A percentile compares a stretch with the other conserved stretches of the same genome.
Evolutionary conservation across 2,329 filamentous ascomycete genomes (phyloP).

Genomic region (Gliomastix tumulicola): DNA sequence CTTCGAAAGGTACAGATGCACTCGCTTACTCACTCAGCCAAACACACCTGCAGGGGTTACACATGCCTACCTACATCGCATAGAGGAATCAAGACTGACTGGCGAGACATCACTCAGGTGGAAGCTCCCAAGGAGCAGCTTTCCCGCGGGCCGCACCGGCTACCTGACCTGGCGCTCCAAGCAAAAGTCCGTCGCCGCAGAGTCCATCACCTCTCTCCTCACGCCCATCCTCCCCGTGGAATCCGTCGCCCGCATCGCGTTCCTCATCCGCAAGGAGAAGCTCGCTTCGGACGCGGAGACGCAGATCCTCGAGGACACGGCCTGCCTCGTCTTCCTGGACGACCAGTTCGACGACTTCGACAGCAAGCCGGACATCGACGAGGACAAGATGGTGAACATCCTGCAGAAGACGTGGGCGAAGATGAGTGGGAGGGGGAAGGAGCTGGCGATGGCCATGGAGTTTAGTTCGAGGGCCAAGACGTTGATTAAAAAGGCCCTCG

Average conservation of each 20-base stretch:
- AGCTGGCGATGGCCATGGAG: slow-evolving; percentile 58
- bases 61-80: neutral
- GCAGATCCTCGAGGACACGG: slow-evolving; percentile 76
- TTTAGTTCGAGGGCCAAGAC: slow-evolving; percentile 55
- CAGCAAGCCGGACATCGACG: slow-evolving; percentile 55
- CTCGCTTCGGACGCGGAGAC: slow-evolving; percentile 54
- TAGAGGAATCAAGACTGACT: slow-evolving; percentile 2
- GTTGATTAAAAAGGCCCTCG: slow-evolving; percentile 58
- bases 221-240: slow-evolving; percentile 30
- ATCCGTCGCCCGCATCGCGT: slow-evolving; percentile 55
- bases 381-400: slow-evolving; percentile 69
- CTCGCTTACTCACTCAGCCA: neutral
- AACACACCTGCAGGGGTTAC: neutral
- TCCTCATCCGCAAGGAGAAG: slow-evolving; percentile 74
- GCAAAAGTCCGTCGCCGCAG: slow-evolving; percentile 59
- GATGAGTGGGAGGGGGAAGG: slow-evolving; percentile 58
- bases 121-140: slow-evolving; percentile 70
- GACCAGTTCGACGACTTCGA: slow-evolving; percentile 82
- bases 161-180: slow-evolving; percentile 76
- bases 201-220: slow-evolving; percentile 48
- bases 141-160: slow-evolving; percentile 67
- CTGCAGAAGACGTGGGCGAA: slow-evolving; percentile 70
- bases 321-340: slow-evolving; percentile 81
- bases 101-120: slow-evolving; percentile 42
- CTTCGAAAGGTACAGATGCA: slow-evolving; percentile 51